Base-by-base conservation (phyloP, 768 basidiomycete genomes). In the Lactifluus piperatus region DNA sequence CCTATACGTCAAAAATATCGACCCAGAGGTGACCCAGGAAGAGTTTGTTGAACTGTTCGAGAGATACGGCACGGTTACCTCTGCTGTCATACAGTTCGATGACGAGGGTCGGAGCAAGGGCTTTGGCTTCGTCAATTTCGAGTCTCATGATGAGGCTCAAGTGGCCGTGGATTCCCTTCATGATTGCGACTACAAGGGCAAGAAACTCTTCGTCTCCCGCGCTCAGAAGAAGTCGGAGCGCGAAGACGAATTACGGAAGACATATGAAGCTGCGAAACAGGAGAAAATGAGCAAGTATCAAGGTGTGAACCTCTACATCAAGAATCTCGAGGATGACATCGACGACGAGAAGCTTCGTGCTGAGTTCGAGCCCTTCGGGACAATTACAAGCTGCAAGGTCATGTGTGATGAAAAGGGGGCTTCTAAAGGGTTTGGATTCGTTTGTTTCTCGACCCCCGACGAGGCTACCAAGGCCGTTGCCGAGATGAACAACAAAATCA, bases 401-500 rank as follows among this genome's bases (percentile, higher is more conserved):
- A 99, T 99, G 97, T 86, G 89, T 65, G 95, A 97, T 73, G 97
- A 98, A 59, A 95, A 91, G 75, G 82, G 81, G 60, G 84, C 79
- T 53, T 97, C 94, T 10, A 94, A 94, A 72, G 94, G 95, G 66
- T 99, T 99, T 69, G 97, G 97, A 64, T 99, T 99, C 71, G 97
- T 99, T 67, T 99, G 97, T 76, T 99, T 93, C 80, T 92, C 93
- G 36, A 88, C 93, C 54, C 94, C 97, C 49, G 97, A 99, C 65
- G 97, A 99, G 76, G 94, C 97, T 24, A 97, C 93, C 69, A 98
- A 98, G 79, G 97, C 97, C 62, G 94, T 98, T 60, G 91, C 93
- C 56, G 97, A 99, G 79, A 97, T 99, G 94, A 99, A 99, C 82
- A 97, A 97, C 83, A 95, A 95, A 79, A 98, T 98, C 87, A 91